phyloP scores from a whole-genome alignment of 2,329 filamentous ascomycete genomes.

The Verticillium alfalfae region DNA sequence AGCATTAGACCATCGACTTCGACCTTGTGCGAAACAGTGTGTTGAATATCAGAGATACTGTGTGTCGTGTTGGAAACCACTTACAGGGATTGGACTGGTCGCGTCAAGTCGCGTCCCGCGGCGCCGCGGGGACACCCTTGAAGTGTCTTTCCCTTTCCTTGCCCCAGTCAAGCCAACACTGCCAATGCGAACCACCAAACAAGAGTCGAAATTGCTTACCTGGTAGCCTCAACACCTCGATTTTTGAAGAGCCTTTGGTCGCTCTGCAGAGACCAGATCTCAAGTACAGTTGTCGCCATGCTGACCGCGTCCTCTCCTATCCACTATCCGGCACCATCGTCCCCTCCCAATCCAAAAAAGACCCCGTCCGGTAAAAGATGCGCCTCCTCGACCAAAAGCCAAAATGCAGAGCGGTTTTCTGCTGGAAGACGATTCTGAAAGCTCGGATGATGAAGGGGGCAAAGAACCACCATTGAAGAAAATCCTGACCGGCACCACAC shows the following conservation, averaged over 20 bases:
- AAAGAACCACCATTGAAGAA: slow-evolving; percentile 12
- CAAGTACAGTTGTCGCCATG: slow-evolving; percentile 34
- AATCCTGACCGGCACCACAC: slow-evolving; percentile 2
- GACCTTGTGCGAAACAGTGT: neutral
- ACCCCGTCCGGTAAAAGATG: slow-evolving; percentile 26
- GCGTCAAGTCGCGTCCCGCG: slow-evolving; percentile 6
- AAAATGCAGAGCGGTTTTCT: slow-evolving; percentile 31
- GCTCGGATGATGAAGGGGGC: slow-evolving; percentile 24
- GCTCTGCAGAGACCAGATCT: neutral
- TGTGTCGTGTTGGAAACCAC: neutral
- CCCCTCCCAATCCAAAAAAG: slow-evolving; percentile 28
- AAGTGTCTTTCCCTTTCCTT: neutral
- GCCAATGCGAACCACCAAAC: neutral
- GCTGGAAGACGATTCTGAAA: slow-evolving; percentile 26
- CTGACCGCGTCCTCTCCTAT: slow-evolving; percentile 55
- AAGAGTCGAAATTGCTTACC: neutral
- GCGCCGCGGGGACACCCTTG: neutral
- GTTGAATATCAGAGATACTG: neutral
- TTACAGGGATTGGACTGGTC: neutral
- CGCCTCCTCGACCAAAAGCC: slow-evolving; percentile 23
- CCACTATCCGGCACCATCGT: slow-evolving; percentile 46
- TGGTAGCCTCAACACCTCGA: neutral
- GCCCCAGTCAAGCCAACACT: neutral
- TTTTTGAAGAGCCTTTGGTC: too few species aligned
- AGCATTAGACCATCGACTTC: neutral